phyloP scores from a whole-genome alignment of 2,329 filamentous ascomycete genomes.

The Paramyrothecium roridum region DNA sequence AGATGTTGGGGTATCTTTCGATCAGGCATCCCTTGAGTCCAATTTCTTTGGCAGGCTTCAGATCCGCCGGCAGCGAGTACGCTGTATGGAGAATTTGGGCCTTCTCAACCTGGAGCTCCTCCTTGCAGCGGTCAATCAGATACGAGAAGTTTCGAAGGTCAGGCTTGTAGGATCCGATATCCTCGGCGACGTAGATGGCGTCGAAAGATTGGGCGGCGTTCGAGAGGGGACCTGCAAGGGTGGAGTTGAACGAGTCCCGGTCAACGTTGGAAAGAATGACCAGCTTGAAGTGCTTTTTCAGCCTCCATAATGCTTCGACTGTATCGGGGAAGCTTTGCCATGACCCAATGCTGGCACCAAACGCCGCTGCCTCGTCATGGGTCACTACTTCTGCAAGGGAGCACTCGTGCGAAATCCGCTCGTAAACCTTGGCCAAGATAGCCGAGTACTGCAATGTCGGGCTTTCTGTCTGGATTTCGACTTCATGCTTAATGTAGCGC shows the following conservation, averaged over 20 bases:
- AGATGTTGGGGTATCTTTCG: constrained; percentile 36
- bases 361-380: constrained; percentile 36
- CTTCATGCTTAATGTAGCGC: constrained; percentile 42
- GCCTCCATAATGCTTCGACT: constrained; percentile 42
- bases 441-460: constrained; percentile 56
- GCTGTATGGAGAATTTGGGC: constrained; percentile 64
- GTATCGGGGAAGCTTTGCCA: constrained; percentile 59
- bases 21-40: constrained; percentile 65
- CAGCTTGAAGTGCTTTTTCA: constrained; percentile 51
- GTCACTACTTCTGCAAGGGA: constrained; percentile 29
- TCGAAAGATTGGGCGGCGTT: constrained; percentile 56
- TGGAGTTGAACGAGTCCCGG: constrained; percentile 21
- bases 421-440: constrained; percentile 46
- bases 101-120: constrained; percentile 47
- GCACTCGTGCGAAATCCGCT: constrained; percentile 38
- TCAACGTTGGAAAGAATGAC: constrained; percentile 60
- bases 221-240: constrained; percentile 31
- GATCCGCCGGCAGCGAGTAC: constrained; percentile 63
- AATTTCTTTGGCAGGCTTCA: constrained; percentile 58
- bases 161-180: constrained; percentile 71
- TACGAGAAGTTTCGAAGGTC: constrained; percentile 61
- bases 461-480: constrained; percentile 43
- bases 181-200: constrained; percentile 64
- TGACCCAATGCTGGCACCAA: constrained; percentile 45
- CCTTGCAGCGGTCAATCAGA: constrained; percentile 49